Conservation (phyloP, 164 flowering plant species). For the Macadamia integrifolia region DNA sequence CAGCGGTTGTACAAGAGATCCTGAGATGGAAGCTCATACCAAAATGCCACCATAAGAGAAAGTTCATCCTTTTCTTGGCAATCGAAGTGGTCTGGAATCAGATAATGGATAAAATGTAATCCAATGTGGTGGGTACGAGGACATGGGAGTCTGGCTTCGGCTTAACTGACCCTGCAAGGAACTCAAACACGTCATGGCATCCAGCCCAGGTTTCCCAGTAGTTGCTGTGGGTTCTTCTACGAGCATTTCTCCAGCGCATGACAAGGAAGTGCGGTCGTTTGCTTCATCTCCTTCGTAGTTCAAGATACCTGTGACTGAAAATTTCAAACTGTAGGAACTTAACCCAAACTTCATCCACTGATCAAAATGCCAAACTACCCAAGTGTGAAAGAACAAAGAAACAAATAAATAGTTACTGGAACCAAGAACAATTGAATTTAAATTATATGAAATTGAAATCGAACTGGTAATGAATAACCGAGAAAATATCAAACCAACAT, state of each 20-base stretch:
- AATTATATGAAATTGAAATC: background rate
- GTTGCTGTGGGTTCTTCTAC: slow-evolving; percentile 76
- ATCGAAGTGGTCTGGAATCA: slow-evolving; percentile 45
- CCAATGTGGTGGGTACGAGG: slow-evolving; percentile 66
- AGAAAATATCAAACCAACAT: no score
- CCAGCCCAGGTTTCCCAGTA: slow-evolving; percentile 91
- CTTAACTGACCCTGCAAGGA: slow-evolving; percentile 45
- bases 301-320: slow-evolving; percentile 17
- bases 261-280: slow-evolving; percentile 54
- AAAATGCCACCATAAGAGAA: slow-evolving; percentile 69
- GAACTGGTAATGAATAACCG: no score
- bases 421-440: background rate
- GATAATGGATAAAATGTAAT: slow-evolving; percentile 57
- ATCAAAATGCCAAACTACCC: background rate
- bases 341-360: background rate
- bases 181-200: slow-evolving; percentile 72
- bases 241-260: slow-evolving; percentile 66
- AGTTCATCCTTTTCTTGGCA: slow-evolving; percentile 71
- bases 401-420: background rate
- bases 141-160: slow-evolving; percentile 46
- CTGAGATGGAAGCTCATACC: slow-evolving; percentile 76
- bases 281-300: slow-evolving; percentile 55
- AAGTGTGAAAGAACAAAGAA: background rate
- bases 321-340: background rate
- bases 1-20: slow-evolving; percentile 62